A percentile compares a stretch with the other conserved stretches of the same genome.
Conservation (phyloP, 371 early-diverging fungal species). For the Circinella umbellata region DNA sequence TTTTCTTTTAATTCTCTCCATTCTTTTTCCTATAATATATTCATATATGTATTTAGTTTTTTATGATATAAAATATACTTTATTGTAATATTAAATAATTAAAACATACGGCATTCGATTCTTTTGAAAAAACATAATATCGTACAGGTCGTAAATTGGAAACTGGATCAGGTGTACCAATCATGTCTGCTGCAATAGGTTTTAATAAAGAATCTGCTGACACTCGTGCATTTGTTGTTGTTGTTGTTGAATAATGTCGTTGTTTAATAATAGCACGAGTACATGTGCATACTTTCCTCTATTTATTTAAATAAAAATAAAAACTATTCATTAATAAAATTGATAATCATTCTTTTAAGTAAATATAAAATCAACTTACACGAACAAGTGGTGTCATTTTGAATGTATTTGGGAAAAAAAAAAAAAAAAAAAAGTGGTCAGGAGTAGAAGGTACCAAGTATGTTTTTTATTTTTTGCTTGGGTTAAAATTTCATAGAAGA, state of each 20-base stretch:
- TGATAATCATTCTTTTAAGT: too few relatives aligned
- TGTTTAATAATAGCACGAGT: neutral
- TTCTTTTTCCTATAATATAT: conserved; percentile 41
- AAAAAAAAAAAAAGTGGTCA: too few relatives aligned
- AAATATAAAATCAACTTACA: too few relatives aligned
- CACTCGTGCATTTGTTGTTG: neutral
- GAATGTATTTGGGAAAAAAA: too few relatives aligned
- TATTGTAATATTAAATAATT: neutral
- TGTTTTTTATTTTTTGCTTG: too few relatives aligned
- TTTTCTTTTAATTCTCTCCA: conserved; percentile 63
- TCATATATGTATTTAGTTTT: neutral
- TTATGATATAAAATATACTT: neutral
- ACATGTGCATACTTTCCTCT: neutral
- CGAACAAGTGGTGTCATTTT: too few relatives aligned
- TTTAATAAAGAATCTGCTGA: conserved; percentile 2
- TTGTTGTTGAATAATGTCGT: neutral
- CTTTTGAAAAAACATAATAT: conserved; percentile 64
- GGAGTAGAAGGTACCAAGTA: too few relatives aligned
- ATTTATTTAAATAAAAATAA: neutral
- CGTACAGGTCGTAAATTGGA: conserved; percentile 76
- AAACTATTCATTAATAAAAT: too few relatives aligned
- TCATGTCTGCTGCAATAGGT: conserved; percentile 56
- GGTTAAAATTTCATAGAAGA: too few relatives aligned
- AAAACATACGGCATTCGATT: conserved; percentile 54
- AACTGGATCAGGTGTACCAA: conserved; percentile 73